Evolutionary conservation across 352 stramenopile species (phyloP), one percentile per base, ranked within the genome.

Genomic region (Phytophthora pisi): DNA sequence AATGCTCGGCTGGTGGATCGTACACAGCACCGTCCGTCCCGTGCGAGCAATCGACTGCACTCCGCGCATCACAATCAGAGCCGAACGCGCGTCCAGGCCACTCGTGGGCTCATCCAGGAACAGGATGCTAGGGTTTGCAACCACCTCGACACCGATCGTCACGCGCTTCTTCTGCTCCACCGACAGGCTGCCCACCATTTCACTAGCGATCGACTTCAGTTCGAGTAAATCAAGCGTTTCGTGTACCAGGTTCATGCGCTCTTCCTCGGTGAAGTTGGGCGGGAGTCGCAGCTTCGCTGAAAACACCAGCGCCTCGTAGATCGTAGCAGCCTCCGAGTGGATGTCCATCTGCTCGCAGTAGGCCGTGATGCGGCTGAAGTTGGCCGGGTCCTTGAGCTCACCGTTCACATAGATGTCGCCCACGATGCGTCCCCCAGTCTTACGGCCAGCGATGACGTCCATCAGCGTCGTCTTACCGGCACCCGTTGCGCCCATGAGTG

Each of bases 281-380:
- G 83, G 75, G 4, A 98, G 78, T 26, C 96, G 81, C 20, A 99
- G 71, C 34, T 79, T 79, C 0, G 93, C 93, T 15, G 91, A 97
- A 66, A 98, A 98, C 36, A 92, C 77, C 6, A 98, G 72, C 16
- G 91, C 91, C 65, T 98, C 95, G 38, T 81, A 75, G 55, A 98
- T 93, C 24, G 91, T 97, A 2, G 89, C 70, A 28, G 84, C 73
- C 40, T 93, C 81, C 45, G 85, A 84, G 71, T 97, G 89, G 30
- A 92, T 82, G 72, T 97, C 90, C 70, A 96, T 92, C 70, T 98
- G 92, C 77, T 98, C 93, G 20, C 96, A 93, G 65, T 98, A 98
- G 11, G 89, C 93, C 5, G 81, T 88, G 66, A 96, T 90, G 49
- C 93, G 80, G 34, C 79, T 84, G 66, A 98, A 98, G 46, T 86